phyloP scores from a whole-genome alignment of 2,329 filamentous ascomycete species.

The Aspergillus neoniger region DNA sequence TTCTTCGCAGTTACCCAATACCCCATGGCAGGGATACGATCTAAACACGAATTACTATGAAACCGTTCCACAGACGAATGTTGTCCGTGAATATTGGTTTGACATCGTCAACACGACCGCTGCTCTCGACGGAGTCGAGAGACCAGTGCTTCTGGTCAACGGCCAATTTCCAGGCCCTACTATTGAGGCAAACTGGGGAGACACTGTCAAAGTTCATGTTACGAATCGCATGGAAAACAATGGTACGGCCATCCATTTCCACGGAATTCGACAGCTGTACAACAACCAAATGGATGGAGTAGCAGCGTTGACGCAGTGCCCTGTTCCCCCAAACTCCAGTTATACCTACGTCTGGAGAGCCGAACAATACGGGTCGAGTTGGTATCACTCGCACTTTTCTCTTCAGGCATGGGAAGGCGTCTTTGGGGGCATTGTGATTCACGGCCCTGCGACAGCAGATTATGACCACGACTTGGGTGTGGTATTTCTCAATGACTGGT shows the following conservation, averaged over 20 bases:
- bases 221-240: slow-evolving; percentile 50
- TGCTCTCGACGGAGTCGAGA: slow-evolving; percentile 31
- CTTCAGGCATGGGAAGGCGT: slow-evolving; percentile 55
- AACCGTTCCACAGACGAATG: slow-evolving; percentile 18
- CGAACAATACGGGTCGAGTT: slow-evolving; percentile 39
- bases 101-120: slow-evolving; percentile 18
- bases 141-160: slow-evolving; percentile 58
- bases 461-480: slow-evolving; percentile 42
- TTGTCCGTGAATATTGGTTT: slow-evolving; percentile 22
- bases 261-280: slow-evolving; percentile 36
- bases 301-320: slow-evolving; percentile 41
- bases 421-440: slow-evolving; percentile 58
- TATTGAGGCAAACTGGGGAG: slow-evolving; percentile 66
- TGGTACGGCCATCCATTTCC: slow-evolving; percentile 35
- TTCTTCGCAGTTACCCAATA: neutral
- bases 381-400: slow-evolving; percentile 40
- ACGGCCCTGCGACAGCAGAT: slow-evolving; percentile 42
- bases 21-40: slow-evolving; percentile 17
- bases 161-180: slow-evolving; percentile 67
- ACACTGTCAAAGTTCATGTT: slow-evolving; percentile 57
- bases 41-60: slow-evolving; percentile 39
- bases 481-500: slow-evolving; percentile 40
- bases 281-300: slow-evolving; percentile 37
- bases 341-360: slow-evolving; percentile 43
- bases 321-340: slow-evolving; percentile 35